Conservation (phyloP, 345 rosid genomes). For the Lenwebbia sp. region DNA sequence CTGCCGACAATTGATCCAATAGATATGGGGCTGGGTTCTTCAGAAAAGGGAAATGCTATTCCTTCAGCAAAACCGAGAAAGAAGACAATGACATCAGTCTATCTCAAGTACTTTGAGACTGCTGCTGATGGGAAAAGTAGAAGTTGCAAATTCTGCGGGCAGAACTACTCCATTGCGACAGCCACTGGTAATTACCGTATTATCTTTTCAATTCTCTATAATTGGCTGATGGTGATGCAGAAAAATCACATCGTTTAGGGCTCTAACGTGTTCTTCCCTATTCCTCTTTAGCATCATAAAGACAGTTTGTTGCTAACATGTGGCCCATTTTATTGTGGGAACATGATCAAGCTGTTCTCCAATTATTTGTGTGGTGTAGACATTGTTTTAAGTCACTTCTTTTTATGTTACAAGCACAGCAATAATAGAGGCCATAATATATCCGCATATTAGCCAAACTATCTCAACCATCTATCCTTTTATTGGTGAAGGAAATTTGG, state of each 20-base stretch:
- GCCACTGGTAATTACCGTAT: conserved; percentile 58
- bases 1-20: conserved; percentile 46
- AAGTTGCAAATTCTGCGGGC: conserved; percentile 90
- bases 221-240: neutral
- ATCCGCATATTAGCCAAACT: neutral
- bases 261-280: neutral
- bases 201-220: neutral
- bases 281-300: neutral
- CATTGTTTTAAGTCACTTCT: neutral
- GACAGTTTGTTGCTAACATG: neutral
- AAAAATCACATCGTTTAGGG: neutral
- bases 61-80: conserved; percentile 59
- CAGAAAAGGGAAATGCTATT: conserved; percentile 43
- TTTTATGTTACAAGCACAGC: neutral
- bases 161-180: conserved; percentile 85
- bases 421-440: neutral
- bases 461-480: conserved; percentile 2
- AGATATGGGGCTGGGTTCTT: conserved; percentile 65
- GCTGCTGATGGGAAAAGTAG: conserved; percentile 79
- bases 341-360: neutral
- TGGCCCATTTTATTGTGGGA: neutral
- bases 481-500: conserved; percentile 57
- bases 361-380: neutral
- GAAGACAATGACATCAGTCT: conserved; percentile 97
- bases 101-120: conserved; percentile 82